A percentile compares a stretch with the other conserved stretches of the same genome.
phyloP scores from a whole-genome alignment of 257 asterid species.

The Apocynum venetum region DNA sequence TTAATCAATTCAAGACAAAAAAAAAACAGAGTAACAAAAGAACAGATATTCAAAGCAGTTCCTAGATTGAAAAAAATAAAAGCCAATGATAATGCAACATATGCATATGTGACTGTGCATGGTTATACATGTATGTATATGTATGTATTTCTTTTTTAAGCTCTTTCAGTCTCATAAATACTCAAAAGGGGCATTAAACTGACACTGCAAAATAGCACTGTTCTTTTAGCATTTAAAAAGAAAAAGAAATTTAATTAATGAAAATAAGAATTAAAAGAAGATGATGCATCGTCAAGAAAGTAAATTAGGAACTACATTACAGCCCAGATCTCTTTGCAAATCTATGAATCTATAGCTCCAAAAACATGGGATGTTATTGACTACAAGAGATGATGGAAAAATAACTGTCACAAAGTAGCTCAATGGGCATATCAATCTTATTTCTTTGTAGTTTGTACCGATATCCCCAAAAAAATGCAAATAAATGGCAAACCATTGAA shows the following conservation, averaged over 20 bases:
- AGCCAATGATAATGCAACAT: background rate
- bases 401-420: background rate
- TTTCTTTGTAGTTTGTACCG: background rate
- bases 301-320: background rate
- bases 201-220: background rate
- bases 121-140: too few relatives aligned
- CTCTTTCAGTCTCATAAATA: background rate
- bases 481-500: background rate
- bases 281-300: background rate
- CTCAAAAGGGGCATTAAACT: too few relatives aligned
- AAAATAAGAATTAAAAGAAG: background rate
- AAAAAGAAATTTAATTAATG: background rate
- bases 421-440: background rate
- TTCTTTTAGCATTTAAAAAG: background rate
- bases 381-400: background rate
- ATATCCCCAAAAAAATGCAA: background rate
- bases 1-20: background rate
- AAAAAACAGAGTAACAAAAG: background rate
- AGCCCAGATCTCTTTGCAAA: too few relatives aligned
- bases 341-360: too few relatives aligned
- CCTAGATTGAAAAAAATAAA: background rate
- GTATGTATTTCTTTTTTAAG: background rate
- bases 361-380: too few relatives aligned
- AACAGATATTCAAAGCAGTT: background rate
- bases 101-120: background rate